Evolutionary conservation across 1,284 basidiomycete species (phyloP), one percentile per base, ranked within the genome.

Genomic region (Ganoderma resinaceum): DNA sequence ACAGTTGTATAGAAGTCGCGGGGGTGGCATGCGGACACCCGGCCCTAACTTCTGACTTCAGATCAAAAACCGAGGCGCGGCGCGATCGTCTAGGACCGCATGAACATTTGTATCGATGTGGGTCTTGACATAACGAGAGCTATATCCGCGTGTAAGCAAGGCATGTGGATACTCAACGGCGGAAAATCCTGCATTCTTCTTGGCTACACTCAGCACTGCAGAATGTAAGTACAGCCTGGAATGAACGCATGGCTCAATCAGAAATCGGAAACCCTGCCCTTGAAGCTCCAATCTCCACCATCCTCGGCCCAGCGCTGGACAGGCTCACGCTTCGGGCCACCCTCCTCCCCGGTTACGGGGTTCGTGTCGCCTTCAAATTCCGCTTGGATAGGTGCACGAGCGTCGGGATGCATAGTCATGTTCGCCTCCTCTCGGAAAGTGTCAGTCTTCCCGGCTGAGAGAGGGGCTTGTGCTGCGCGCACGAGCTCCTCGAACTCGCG

Each of bases 211-310:
- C n/a, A 9, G 9, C 29, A 9, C 29, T 55, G 35, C 35, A 14
- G n/a, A 6, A 23, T 33, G 29, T 55, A 23, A 55, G 29, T 55
- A 29, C 29, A n/a, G 16, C 6, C 14, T 55, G 8, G 23, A 55
- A 9, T 20, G 53, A 31, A 37, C 2, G 52, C 5, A 7, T 18
- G 11, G 0, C 12, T 5, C 23, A 12, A 7, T 60, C 58, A 95
- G 80, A 95, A 95, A 80, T 95, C 93, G 18, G 93, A 91, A 18
- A 93, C 92, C 20, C 92, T 84, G 26, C 93, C 93, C 75, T 92
- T 92, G 82, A 91, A 91, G 75, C 93, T 95, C 93, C 93, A 95
- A 74, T 95, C 93, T 3, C 91, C 91, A 66, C 85, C 84, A 40
- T 86, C 83, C 57, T 83, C 80, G 33, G 81, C 81, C 89, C 90